Percentiles rank a stretch among this genome's conserved stretches.
Conservation (phyloP, 2,329 filamentous ascomycete genomes). For the Clonostachys rosea region DNA sequence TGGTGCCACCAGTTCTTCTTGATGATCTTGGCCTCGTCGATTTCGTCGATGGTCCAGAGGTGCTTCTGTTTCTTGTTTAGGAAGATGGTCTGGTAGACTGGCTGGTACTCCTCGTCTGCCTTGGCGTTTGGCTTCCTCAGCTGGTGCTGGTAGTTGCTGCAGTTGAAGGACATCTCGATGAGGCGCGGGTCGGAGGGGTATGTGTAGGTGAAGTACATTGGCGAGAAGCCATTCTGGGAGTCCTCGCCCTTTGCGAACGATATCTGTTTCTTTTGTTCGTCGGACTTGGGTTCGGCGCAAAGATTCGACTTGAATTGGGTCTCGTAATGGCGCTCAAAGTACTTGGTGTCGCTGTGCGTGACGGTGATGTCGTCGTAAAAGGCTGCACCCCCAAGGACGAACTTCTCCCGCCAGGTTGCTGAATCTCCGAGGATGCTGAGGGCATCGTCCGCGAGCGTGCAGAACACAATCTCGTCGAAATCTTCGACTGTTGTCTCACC, state of each 20-base stretch:
- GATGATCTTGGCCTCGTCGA: slow-evolving; percentile 55
- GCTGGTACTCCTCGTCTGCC: slow-evolving; percentile 31
- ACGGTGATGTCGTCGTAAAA: slow-evolving; percentile 69
- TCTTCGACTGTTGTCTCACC: slow-evolving; percentile 43
- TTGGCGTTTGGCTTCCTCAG: slow-evolving; percentile 40
- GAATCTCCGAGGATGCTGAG: slow-evolving; percentile 54
- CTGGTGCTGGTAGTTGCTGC: slow-evolving; percentile 71
- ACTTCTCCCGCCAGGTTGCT: slow-evolving; percentile 56
- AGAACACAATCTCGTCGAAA: slow-evolving; percentile 65
- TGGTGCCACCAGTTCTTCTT: slow-evolving; percentile 65
- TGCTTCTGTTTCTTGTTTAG: slow-evolving; percentile 52
- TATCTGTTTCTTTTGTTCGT: slow-evolving; percentile 30
- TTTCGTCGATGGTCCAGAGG: slow-evolving; percentile 56
- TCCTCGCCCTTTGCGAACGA: slow-evolving; percentile 35
- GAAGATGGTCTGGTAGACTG: slow-evolving; percentile 69
- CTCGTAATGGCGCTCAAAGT: slow-evolving; percentile 67
- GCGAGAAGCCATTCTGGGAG: slow-evolving; percentile 49
- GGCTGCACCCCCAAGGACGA: slow-evolving; percentile 66
- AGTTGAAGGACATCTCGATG: slow-evolving; percentile 70
- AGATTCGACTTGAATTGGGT: slow-evolving; percentile 49
- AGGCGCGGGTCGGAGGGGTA: slow-evolving; percentile 51
- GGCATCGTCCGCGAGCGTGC: slow-evolving; percentile 59
- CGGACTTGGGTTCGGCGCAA: slow-evolving; percentile 38
- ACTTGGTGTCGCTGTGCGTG: slow-evolving; percentile 60
- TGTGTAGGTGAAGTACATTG: slow-evolving; percentile 63